phyloP scores from a whole-genome alignment of 768 basidiomycete genomes.

The Rubroboletus satanas region DNA sequence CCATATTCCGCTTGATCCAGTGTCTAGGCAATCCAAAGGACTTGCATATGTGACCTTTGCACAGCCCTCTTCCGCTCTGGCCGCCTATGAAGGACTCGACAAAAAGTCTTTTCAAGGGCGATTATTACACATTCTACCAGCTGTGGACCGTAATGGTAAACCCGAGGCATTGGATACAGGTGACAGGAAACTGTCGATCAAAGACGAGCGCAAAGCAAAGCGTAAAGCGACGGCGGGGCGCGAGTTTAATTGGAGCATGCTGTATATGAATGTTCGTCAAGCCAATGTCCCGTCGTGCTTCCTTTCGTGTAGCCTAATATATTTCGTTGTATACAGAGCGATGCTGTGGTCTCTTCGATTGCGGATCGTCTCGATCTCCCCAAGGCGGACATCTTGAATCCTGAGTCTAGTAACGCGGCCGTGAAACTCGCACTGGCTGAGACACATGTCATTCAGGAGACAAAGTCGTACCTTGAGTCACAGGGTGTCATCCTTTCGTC shows the following conservation, averaged over 20 bases:
- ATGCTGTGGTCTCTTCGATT: slow-evolving; percentile 88
- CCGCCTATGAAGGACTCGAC: slow-evolving; percentile 77
- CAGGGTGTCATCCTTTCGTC: slow-evolving; percentile 64
- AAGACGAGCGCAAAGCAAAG: slow-evolving; percentile 54
- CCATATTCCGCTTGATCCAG: slow-evolving; percentile 52
- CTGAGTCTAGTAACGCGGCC: slow-evolving; percentile 76
- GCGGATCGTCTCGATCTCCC: slow-evolving; percentile 83
- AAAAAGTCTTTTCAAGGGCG: slow-evolving; percentile 88
- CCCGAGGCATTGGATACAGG: slow-evolving; percentile 37
- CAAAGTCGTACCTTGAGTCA: slow-evolving; percentile 82
- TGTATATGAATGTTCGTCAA: slow-evolving; percentile 93
- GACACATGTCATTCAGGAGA: slow-evolving; percentile 94
- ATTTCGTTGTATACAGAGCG: slow-evolving; percentile 54
- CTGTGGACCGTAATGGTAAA: slow-evolving; percentile 61
- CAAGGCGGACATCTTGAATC: slow-evolving; percentile 86
- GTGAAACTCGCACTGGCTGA: slow-evolving; percentile 96
- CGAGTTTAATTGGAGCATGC: slow-evolving; percentile 88
- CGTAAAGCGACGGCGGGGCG: slow-evolving; percentile 66
- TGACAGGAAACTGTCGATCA: slow-evolving; percentile 51
- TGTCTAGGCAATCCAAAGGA: slow-evolving; percentile 51
- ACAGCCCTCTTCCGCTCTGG: slow-evolving; percentile 46
- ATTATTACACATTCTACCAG: slow-evolving; percentile 84
- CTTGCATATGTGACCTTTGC: slow-evolving; percentile 58
- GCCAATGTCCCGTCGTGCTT: slow-evolving; percentile 14
- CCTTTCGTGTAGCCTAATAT: slow-evolving; percentile 20